Evolutionary conservation across 1,139 yeast genomes (phyloP).

Genomic region (Saccharomyces hybrid): DNA sequence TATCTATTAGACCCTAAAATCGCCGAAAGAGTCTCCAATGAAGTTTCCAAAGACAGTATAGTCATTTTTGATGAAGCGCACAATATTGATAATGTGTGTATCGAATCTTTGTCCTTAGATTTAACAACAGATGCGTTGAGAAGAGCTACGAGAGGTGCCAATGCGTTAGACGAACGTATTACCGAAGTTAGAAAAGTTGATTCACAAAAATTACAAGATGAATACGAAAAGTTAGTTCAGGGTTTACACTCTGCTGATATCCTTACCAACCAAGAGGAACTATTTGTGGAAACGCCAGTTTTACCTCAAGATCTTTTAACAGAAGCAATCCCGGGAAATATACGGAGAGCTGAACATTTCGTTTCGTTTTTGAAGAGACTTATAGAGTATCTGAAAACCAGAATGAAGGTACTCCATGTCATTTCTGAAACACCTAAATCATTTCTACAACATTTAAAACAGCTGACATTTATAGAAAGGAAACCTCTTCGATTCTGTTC

Average conservation of each 20-base stretch:
- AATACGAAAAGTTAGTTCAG: slow-evolving; percentile 82
- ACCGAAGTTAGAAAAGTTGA: slow-evolving; percentile 79
- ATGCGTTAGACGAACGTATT: slow-evolving; percentile 62
- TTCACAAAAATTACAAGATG: slow-evolving; percentile 75
- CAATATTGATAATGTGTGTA: slow-evolving; percentile 95
- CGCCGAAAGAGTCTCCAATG: slow-evolving; percentile 89
- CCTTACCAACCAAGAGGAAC: slow-evolving; percentile 47
- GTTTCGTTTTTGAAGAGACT: slow-evolving; percentile 85
- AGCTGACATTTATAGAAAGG: slow-evolving; percentile 81
- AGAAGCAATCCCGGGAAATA: slow-evolving; percentile 96
- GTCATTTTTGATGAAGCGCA: slow-evolving; percentile 98
- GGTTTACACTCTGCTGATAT: slow-evolving; percentile 48
- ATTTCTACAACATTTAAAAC: slow-evolving; percentile 85
- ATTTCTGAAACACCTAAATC: slow-evolving; percentile 94
- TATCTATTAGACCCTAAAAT: slow-evolving; percentile 93
- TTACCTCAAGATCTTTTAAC: slow-evolving; percentile 75
- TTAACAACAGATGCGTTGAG: slow-evolving; percentile 74
- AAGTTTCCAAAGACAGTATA: slow-evolving; percentile 84
- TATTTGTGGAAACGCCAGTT: slow-evolving; percentile 81
- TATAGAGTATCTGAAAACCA: slow-evolving; percentile 87
- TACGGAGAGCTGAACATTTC: slow-evolving; percentile 93
- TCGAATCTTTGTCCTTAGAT: slow-evolving; percentile 87
- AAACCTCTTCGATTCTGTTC: slow-evolving; percentile 90
- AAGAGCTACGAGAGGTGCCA: slow-evolving; percentile 77
- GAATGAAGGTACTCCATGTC: slow-evolving; percentile 96